These are phyloP conservation scores for Physocladia obscura DNA, from an alignment of 192 early-diverging fungal genomes.

Conservation along the genomic window DNA sequence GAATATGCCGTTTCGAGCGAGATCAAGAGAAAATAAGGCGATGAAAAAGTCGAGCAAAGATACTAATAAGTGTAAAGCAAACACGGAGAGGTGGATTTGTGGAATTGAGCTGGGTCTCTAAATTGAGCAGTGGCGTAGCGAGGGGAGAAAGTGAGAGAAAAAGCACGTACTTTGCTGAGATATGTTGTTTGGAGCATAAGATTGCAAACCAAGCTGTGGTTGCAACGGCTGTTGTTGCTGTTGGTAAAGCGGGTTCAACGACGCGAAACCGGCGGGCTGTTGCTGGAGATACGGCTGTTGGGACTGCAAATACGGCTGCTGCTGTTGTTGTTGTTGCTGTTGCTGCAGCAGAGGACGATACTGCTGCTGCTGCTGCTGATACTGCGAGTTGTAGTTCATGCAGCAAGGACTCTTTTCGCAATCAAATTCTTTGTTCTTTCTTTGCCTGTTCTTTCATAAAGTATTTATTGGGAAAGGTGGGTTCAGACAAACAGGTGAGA, in stretches of 20 bases:
- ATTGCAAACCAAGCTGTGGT: neutral
- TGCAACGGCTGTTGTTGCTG: constrained; percentile 6
- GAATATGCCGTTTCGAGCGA: too few species aligned
- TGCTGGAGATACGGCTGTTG: neutral
- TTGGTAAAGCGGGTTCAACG: neutral
- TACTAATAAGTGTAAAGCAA: neutral
- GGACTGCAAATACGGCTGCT: constrained; percentile 9
- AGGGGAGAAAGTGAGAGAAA: neutral
- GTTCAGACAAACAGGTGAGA: too few species aligned
- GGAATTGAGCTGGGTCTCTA: neutral
- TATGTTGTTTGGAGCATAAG: neutral
- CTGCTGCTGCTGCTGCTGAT: constrained; percentile 13
- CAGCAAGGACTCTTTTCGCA: too few species aligned
- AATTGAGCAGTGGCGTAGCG: neutral
- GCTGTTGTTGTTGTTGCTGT: constrained; percentile 33
- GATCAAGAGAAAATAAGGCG: too few species aligned
- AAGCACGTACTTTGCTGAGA: too few species aligned
- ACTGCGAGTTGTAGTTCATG: neutral
- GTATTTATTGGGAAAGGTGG: too few species aligned
- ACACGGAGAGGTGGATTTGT: neutral
- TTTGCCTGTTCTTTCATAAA: too few species aligned
- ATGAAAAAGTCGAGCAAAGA: too few species aligned
- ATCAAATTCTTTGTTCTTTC: too few species aligned
- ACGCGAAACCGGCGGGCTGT: neutral
- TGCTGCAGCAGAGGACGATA: constrained; percentile 8